A percentile compares a stretch with the other conserved stretches of the same genome.
These are phyloP conservation scores for Neurospora sp. DNA, from an alignment of 495 filamentous ascomycete genomes.

Conservation along the genomic window DNA sequence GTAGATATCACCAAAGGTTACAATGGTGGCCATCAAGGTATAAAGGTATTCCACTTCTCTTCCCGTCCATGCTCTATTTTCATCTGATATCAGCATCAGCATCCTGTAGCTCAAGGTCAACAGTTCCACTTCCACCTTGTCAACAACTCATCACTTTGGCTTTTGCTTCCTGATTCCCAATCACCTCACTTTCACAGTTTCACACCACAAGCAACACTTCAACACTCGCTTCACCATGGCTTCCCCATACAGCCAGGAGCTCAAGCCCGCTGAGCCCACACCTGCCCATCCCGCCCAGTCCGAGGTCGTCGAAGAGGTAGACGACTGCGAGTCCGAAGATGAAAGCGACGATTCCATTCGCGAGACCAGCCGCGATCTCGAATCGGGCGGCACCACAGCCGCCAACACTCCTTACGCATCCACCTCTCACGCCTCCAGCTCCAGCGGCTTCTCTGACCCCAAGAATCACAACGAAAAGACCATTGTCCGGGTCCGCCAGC, in stretches of 20 bases:
- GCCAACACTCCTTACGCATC: background rate
- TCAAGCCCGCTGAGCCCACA: background rate
- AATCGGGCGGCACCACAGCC: background rate
- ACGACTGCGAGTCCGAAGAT: background rate
- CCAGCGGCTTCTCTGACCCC: background rate
- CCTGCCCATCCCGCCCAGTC: background rate
- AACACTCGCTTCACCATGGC: background rate
- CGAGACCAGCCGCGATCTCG: background rate
- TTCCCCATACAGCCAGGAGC: background rate
- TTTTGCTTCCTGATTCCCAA: background rate
- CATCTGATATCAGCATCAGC: background rate
- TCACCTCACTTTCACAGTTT: background rate
- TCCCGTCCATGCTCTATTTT: background rate
- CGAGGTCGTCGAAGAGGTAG: background rate
- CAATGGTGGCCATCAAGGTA: background rate
- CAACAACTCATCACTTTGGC: background rate
- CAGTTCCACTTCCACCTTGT: background rate
- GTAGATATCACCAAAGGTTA: background rate
- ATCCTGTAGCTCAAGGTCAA: background rate
- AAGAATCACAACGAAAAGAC: constrained; percentile 1
- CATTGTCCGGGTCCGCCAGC: background rate
- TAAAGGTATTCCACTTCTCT: background rate
- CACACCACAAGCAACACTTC: background rate
- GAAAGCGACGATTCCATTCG: background rate
- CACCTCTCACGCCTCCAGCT: background rate